These are phyloP conservation scores for Chloris gayana DNA, from an alignment of 176 grass and related monocot genomes.

Conservation along the genomic window DNA sequence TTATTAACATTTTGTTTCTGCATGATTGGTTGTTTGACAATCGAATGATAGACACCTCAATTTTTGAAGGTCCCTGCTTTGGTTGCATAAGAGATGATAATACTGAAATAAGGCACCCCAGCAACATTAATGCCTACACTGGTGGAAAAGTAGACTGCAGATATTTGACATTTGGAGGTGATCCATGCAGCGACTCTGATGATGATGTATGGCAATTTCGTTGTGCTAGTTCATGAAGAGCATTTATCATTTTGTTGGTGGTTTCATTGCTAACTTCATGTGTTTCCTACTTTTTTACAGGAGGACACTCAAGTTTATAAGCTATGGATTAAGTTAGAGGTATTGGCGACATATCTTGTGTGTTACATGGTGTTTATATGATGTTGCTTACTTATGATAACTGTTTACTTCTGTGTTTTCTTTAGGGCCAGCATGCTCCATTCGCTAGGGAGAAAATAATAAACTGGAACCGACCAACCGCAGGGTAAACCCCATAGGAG, in stretches of 20 bases:
- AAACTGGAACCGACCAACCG: neutral
- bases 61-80: conserved; percentile 8
- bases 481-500: neutral
- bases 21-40: neutral
- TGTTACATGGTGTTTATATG: neutral
- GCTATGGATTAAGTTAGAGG: neutral
- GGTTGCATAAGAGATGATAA: neutral
- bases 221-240: neutral
- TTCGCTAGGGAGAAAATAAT: neutral
- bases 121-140: neutral
- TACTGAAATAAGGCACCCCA: neutral
- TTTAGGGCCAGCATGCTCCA: neutral
- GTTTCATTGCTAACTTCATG: neutral
- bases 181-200: neutral
- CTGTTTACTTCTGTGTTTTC: neutral
- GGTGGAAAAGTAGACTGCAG: neutral
- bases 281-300: neutral
- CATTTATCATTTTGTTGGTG: neutral
- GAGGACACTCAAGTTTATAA: neutral
- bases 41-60: neutral
- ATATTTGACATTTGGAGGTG: neutral
- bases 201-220: neutral
- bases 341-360: neutral
- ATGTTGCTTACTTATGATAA: neutral
- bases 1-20: neutral